These are phyloP conservation scores for Globisporangium nagaii DNA, from an alignment of 352 stramenopile genomes.

Conservation along the genomic window DNA sequence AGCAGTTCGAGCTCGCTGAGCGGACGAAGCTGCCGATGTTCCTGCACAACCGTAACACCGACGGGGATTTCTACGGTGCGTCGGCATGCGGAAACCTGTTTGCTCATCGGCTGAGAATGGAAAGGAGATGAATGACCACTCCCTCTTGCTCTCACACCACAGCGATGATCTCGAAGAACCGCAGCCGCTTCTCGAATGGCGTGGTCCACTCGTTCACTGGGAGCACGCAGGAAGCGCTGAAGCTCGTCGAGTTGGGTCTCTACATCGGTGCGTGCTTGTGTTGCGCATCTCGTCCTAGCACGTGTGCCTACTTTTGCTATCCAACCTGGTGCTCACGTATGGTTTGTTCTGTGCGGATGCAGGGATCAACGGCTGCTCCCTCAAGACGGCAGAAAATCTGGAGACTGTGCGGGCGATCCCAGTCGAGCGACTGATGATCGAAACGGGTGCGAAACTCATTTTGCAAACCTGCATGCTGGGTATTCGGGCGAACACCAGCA, in stretches of 20 bases:
- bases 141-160: neutral
- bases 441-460: conserved; percentile 66
- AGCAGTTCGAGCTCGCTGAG: conserved; percentile 90
- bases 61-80: conserved; percentile 88
- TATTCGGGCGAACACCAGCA: too few species aligned
- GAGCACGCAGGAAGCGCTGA: conserved; percentile 85
- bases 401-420: conserved; percentile 90
- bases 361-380: conserved; percentile 95
- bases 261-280: conserved; percentile 88
- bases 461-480: neutral
- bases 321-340: neutral
- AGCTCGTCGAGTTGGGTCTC: conserved; percentile 90
- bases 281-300: too few species aligned
- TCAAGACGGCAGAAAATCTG: conserved; percentile 94
- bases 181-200: conserved; percentile 68
- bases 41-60: conserved; percentile 95
- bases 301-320: too few species aligned
- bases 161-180: conserved; percentile 71
- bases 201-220: conserved; percentile 98
- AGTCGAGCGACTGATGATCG: conserved; percentile 90
- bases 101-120: too few species aligned
- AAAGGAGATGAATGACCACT: too few species aligned
- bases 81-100: too few species aligned
- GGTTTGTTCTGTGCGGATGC: neutral
- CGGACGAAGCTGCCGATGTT: conserved; percentile 90